Base-by-base conservation (phyloP, 2,329 filamentous ascomycete species). In the Sclerotiophoma versabilis region DNA sequence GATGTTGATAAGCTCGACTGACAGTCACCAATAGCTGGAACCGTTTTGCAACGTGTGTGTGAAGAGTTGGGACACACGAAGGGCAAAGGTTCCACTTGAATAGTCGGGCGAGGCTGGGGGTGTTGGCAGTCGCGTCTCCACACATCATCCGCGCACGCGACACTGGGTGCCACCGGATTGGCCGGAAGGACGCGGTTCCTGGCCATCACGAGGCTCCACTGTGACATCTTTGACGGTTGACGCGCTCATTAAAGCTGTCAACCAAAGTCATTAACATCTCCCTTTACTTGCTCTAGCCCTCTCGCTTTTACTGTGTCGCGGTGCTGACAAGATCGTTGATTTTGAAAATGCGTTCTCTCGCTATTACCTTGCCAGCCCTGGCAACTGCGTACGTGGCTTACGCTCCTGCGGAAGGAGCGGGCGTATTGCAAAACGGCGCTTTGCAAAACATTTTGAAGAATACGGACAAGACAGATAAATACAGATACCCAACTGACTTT, bases 401-500 rank as follows among this genome's bases (percentile, higher is more conserved):
- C 36, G 47, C 66, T 73, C 32, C 75, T 43, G 37, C 74, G 34
- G 69, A 76, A 53, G 68, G 81, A 20, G 78, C 79, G 11, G 72
- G 76, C 14, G 75, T 78, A 33, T 72, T 87, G 38, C 83, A 86
- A 63, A 49, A 41, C 19, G 71, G 76, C n/a, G 75, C 79, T 34
- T 72, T 87, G 38, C 83, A 86, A 62, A 80, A 80, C 53, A 82
- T 87, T 45, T 69, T 87, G 45, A 75, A 78, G 49, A 81, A 84
- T 60, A 84, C 83, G 5, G 78, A 84, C 62, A 71, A 76, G 19
- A 79, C 77, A 39, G 72, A 78, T 9, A 75, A 81, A 17, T 87
- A 87, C 70, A 77, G 70, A 15, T 87, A 87, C 71, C 85, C 85
- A 0, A 87, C 85, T 0, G 82, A 85, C 63, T 76, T 87, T 17